phyloP scores from a whole-genome alignment of 169 alveolate genomes.

The Cryptosporidium xiaoi region DNA sequence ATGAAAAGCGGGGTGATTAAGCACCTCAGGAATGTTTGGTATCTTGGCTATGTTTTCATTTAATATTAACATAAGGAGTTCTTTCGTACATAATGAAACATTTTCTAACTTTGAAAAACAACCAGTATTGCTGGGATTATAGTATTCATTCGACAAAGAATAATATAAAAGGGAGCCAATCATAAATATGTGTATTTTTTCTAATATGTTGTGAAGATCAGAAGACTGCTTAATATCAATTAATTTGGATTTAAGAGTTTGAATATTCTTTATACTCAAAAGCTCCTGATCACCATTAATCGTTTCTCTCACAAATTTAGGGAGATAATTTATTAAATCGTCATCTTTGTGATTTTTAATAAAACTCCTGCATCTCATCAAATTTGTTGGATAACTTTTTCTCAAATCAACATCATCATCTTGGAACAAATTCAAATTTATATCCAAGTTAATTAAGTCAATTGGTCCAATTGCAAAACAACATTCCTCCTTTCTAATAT shows the following conservation, averaged over 20 bases:
- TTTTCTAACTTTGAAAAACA: neutral
- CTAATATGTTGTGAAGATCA: neutral
- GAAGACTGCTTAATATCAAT: neutral
- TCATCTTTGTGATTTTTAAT: conserved; percentile 31
- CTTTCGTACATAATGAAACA: neutral
- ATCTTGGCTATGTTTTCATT: conserved; percentile 16
- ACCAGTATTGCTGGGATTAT: neutral
- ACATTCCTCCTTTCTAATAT: conserved; percentile 54
- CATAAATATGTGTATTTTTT: conserved; percentile 46
- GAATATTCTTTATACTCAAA: neutral
- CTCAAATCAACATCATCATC: conserved; percentile 7
- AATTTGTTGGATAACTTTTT: conserved; percentile 38
- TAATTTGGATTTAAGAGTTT: conserved; percentile 7
- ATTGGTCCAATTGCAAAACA: conserved; percentile 47
- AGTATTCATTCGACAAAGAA: conserved; percentile 42
- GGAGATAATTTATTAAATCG: conserved; percentile 25
- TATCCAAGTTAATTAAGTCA: conserved; percentile 12
- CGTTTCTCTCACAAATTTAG: conserved; percentile 1
- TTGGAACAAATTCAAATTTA: neutral
- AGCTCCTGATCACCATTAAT: conserved; percentile 7
- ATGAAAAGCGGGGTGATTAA: conserved; percentile 25
- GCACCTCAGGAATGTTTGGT: conserved; percentile 27
- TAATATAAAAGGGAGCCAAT: conserved; percentile 55
- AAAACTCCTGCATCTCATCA: conserved; percentile 27
- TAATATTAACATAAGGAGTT: conserved; percentile 27